Evolutionary conservation across 164 flowering plant genomes (phyloP).

Genomic region (Brasenia schreberi): DNA sequence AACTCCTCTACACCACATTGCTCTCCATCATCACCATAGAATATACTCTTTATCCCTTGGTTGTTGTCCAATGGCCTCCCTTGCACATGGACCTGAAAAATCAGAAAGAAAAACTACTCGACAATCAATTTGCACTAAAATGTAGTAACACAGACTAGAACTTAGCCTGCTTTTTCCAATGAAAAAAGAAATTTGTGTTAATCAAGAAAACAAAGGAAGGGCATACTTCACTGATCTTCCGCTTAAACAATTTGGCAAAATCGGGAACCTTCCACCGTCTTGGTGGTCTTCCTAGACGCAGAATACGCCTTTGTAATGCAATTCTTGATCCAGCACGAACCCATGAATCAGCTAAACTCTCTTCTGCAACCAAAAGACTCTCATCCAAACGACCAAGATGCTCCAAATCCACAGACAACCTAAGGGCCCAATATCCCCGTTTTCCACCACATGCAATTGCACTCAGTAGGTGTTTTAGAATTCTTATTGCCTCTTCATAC

Average conservation of each 20-base stretch:
- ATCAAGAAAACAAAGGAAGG: background rate
- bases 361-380: conserved; percentile 82
- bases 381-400: conserved; percentile 56
- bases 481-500: conserved; percentile 56
- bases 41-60: conserved; percentile 62
- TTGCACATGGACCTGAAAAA: conserved; percentile 44
- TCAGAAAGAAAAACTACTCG: background rate
- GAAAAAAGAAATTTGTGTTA: background rate
- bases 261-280: conserved; percentile 87
- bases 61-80: conserved; percentile 82
- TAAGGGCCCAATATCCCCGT: conserved; percentile 87
- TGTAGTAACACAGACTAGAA: too few species aligned
- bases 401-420: conserved; percentile 79
- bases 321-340: conserved; percentile 88
- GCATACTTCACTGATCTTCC: conserved; percentile 70
- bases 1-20: conserved; percentile 92
- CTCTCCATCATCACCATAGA: conserved; percentile 81
- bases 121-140: background rate
- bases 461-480: conserved; percentile 38
- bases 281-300: conserved; percentile 90
- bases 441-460: conserved; percentile 47
- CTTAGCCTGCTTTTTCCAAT: too few species aligned
- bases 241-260: conserved; percentile 41
- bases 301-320: conserved; percentile 75
- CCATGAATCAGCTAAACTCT: conserved; percentile 72